phyloP scores from a whole-genome alignment of 2,329 filamentous ascomycete species.

The Fusarium praegraminearum region DNA sequence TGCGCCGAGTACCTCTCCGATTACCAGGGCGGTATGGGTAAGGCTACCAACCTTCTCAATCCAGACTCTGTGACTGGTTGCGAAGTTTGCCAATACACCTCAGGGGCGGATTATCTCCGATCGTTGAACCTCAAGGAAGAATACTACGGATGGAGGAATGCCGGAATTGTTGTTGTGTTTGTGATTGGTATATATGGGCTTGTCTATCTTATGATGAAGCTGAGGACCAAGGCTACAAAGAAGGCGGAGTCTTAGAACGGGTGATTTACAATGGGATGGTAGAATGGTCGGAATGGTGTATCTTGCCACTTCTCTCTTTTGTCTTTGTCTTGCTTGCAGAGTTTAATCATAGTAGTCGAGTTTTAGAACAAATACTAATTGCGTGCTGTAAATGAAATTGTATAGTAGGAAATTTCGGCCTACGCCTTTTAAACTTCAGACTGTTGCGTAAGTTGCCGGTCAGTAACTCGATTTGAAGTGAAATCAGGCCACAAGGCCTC shows the following conservation, averaged over 20 bases:
- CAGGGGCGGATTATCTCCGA: slow-evolving; percentile 69
- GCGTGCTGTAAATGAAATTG: too few species aligned
- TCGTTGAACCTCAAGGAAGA: slow-evolving; percentile 71
- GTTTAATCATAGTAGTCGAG: too few species aligned
- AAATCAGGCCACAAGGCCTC: too few species aligned
- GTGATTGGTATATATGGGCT: slow-evolving; percentile 64
- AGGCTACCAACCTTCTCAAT: slow-evolving; percentile 66
- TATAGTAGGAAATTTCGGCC: too few species aligned
- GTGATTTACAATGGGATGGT: not conserved
- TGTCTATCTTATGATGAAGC: slow-evolving; percentile 61
- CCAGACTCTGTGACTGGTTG: too few species aligned
- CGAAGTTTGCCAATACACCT: slow-evolving; percentile 69
- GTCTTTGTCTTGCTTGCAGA: not conserved
- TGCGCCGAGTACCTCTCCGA: slow-evolving; percentile 68
- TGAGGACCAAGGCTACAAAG: slow-evolving; percentile 62
- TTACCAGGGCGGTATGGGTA: slow-evolving; percentile 57
- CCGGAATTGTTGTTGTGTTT: slow-evolving; percentile 69
- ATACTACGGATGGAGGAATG: slow-evolving; percentile 75
- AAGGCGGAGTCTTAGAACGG: slow-evolving; percentile 52
- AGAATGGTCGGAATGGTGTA: not conserved
- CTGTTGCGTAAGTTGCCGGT: too few species aligned
- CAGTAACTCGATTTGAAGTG: too few species aligned
- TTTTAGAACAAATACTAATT: too few species aligned
- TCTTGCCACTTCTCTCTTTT: not conserved
- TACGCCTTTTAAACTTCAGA: too few species aligned